A percentile compares a stretch with the other conserved stretches of the same genome.
Evolutionary conservation across 139 green algal genomes (phyloP).

Genomic region (Penium margaritaceum): DNA sequence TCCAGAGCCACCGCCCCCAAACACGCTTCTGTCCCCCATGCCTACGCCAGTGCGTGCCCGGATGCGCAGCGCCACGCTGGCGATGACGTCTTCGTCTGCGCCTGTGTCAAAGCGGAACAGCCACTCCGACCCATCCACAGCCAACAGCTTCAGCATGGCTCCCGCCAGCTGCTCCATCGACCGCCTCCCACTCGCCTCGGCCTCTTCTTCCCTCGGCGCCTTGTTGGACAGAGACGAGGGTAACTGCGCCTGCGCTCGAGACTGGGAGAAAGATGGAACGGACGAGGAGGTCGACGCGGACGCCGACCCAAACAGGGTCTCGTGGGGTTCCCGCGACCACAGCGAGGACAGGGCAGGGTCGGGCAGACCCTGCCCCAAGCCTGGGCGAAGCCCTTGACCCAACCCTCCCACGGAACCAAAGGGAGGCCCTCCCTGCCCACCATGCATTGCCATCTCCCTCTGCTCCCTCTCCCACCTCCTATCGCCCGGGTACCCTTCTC

Average conservation of each 20-base stretch:
- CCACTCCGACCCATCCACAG: slow-evolving; percentile 16
- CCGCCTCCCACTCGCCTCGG: not conserved
- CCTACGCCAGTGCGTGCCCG: not conserved
- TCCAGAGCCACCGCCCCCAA: too few relatives aligned
- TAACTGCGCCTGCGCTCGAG: too few relatives aligned
- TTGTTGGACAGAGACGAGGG: too few relatives aligned
- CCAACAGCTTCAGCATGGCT: not conserved
- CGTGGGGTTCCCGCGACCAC: slow-evolving; percentile 10
- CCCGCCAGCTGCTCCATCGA: not conserved
- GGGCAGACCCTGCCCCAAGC: too few relatives aligned
- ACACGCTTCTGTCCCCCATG: not conserved
- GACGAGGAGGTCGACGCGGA: not conserved
- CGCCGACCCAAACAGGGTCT: slow-evolving; percentile 17
- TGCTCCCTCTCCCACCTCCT: too few relatives aligned
- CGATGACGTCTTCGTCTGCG: slow-evolving; percentile 17
- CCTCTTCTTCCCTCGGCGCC: too few relatives aligned
- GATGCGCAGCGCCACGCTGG: not conserved
- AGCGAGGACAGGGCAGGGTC: slow-evolving; percentile 6
- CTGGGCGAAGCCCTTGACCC: too few relatives aligned
- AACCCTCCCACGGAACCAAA: too few relatives aligned
- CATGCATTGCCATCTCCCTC: too few relatives aligned
- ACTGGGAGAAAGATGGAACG: not conserved
- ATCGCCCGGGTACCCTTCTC: too few relatives aligned
- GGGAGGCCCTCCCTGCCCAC: too few relatives aligned
- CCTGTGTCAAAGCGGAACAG: slow-evolving; percentile 26